Evolutionary conservation across 2,329 filamentous ascomycete genomes (phyloP).

Genomic region (Dactylellina parvicollis): DNA sequence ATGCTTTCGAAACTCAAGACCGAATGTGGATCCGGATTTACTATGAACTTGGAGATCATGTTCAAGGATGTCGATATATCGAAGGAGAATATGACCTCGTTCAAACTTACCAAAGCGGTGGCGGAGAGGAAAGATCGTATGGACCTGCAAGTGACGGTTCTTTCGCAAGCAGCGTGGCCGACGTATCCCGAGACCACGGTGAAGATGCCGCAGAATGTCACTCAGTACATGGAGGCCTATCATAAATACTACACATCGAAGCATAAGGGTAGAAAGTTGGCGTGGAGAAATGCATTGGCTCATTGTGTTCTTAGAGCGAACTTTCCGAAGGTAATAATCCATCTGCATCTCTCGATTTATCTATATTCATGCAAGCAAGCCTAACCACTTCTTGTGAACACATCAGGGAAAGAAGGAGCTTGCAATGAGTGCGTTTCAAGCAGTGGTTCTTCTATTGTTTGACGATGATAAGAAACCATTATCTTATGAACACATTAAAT

Average conservation of each 20-base stretch:
- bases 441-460: slow-evolving; percentile 88
- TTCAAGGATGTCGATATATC: slow-evolving; percentile 97
- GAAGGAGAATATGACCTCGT: slow-evolving; percentile 90
- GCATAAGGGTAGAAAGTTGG: slow-evolving; percentile 84
- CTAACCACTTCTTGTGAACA: background rate
- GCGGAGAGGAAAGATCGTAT: slow-evolving; percentile 68
- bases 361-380: no score
- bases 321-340: slow-evolving; percentile 70
- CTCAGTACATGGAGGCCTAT: slow-evolving; percentile 80
- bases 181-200: slow-evolving; percentile 82
- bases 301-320: slow-evolving; percentile 85
- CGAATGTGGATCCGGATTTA: slow-evolving; percentile 94
- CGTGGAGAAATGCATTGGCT: slow-evolving; percentile 92
- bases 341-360: background rate
- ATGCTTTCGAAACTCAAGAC: slow-evolving; percentile 77
- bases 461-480: slow-evolving; percentile 70
- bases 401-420: slow-evolving; percentile 79
- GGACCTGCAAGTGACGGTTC: slow-evolving; percentile 84
- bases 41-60: slow-evolving; percentile 98
- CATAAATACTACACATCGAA: slow-evolving; percentile 87
- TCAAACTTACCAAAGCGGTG: slow-evolving; percentile 73
- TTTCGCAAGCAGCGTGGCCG: slow-evolving; percentile 94
- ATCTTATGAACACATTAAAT: slow-evolving; percentile 78
- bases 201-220: slow-evolving; percentile 78
- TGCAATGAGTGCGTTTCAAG: slow-evolving; percentile 90